A percentile compares a stretch with the other conserved stretches of the same genome.
phyloP scores from a whole-genome alignment of 148 eudicot genomes.

The Arctostaphylos glauca region DNA sequence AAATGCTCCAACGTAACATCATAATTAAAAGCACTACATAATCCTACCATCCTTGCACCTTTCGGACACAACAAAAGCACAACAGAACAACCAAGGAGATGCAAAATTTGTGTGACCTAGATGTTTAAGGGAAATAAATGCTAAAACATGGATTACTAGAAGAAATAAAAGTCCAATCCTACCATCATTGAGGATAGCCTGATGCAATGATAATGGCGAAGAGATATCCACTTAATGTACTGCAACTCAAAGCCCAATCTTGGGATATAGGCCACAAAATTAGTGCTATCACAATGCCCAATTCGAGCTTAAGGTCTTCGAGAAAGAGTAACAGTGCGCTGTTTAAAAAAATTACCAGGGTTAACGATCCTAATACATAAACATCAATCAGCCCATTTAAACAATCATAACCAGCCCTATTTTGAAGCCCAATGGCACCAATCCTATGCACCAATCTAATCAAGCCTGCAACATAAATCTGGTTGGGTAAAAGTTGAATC shows the following conservation, averaged over 20 bases:
- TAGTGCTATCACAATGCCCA: neutral
- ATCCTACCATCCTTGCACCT: neutral
- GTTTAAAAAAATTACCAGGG: neutral
- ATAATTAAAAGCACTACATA: neutral
- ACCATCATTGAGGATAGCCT: neutral
- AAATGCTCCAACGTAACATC: neutral
- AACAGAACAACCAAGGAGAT: neutral
- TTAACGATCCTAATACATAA: neutral
- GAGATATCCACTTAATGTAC: neutral
- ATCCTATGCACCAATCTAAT: neutral
- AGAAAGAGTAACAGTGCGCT: neutral
- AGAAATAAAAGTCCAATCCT: neutral
- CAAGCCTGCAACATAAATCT: neutral
- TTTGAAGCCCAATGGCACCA: neutral
- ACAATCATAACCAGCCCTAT: neutral
- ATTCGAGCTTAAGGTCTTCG: neutral
- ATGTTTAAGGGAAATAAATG: neutral
- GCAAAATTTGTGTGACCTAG: neutral
- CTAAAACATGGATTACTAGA: neutral
- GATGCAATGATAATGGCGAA: neutral
- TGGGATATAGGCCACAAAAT: neutral
- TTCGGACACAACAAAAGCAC: neutral
- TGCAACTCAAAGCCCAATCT: neutral
- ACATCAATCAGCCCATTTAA: conserved; percentile 14
- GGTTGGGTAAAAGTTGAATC: conserved; percentile 3